phyloP scores from a whole-genome alignment of 164 flowering plant species.

The Macadamia tetraphylla region DNA sequence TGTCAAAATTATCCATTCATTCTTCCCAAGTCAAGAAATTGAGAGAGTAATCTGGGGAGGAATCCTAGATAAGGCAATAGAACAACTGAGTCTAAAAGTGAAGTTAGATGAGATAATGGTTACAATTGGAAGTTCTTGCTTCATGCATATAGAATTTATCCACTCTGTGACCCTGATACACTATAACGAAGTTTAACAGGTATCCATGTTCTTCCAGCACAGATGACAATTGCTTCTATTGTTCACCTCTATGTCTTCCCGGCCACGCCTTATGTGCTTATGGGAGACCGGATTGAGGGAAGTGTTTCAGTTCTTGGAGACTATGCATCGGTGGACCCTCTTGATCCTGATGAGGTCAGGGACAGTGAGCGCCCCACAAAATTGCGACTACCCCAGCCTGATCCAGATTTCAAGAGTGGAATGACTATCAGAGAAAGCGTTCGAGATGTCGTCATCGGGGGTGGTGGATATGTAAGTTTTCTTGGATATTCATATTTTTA shows the following conservation, averaged over 20 bases:
- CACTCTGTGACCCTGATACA: neutral
- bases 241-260: conserved; percentile 96
- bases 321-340: conserved; percentile 78
- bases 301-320: conserved; percentile 88
- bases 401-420: conserved; percentile 46
- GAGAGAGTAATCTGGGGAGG: too few relatives aligned
- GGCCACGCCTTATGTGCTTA: conserved; percentile 76
- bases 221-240: conserved; percentile 94
- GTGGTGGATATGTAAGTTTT: conserved; percentile 79
- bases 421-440: conserved; percentile 88
- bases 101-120: too few relatives aligned
- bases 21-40: too few relatives aligned
- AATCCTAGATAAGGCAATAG: too few relatives aligned
- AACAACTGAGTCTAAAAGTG: too few relatives aligned
- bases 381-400: conserved; percentile 83
- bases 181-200: conserved; percentile 29
- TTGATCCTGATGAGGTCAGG: conserved; percentile 95
- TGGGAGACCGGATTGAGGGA: conserved; percentile 76
- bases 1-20: too few relatives aligned
- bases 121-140: neutral
- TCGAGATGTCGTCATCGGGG: conserved; percentile 84
- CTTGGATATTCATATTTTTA: neutral
- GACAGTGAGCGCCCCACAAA: conserved; percentile 95
- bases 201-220: conserved; percentile 64
- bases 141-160: neutral